Conservation (phyloP, 2,329 filamentous ascomycete species). For the Trichoderma lentiforme region DNA sequence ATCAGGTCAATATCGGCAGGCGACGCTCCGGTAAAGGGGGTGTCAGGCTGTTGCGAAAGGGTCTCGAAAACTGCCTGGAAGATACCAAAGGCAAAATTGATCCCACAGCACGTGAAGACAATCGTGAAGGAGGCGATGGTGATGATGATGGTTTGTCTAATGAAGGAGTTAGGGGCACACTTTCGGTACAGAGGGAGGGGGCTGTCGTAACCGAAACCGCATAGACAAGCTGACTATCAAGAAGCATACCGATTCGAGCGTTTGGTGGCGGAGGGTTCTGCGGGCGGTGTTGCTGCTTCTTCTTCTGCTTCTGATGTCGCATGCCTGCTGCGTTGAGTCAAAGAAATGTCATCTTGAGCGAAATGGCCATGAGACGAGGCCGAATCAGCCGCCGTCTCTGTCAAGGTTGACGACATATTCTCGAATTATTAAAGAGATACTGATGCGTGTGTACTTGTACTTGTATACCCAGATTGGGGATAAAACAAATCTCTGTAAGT, state of each 20-base stretch:
- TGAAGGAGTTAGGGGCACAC: neutral
- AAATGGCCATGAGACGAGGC: neutral
- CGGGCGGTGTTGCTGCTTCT: neutral
- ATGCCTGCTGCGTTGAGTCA: neutral
- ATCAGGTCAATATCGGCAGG: slow-evolving; percentile 6
- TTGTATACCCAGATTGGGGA: neutral
- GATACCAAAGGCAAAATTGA: slow-evolving; percentile 5
- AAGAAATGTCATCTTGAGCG: neutral
- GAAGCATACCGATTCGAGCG: slow-evolving; percentile 8
- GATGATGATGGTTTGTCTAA: slow-evolving; percentile 2
- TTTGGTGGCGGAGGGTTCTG: neutral
- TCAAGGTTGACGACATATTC: neutral
- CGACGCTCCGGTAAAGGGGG: slow-evolving; percentile 3
- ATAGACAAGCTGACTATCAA: neutral
- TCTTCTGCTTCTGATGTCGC: neutral
- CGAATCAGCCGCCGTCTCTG: neutral
- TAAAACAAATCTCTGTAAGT: neutral
- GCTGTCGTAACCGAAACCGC: neutral
- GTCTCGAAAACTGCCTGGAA: slow-evolving; percentile 6
- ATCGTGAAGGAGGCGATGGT: neutral
- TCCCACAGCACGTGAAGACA: slow-evolving; percentile 6
- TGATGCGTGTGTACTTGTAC: neutral
- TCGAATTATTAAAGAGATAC: neutral
- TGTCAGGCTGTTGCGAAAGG: neutral
- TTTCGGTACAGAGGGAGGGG: neutral